Evolutionary conservation across 129 eudicot species (phyloP).

Genomic region (Lactuca sativa): DNA sequence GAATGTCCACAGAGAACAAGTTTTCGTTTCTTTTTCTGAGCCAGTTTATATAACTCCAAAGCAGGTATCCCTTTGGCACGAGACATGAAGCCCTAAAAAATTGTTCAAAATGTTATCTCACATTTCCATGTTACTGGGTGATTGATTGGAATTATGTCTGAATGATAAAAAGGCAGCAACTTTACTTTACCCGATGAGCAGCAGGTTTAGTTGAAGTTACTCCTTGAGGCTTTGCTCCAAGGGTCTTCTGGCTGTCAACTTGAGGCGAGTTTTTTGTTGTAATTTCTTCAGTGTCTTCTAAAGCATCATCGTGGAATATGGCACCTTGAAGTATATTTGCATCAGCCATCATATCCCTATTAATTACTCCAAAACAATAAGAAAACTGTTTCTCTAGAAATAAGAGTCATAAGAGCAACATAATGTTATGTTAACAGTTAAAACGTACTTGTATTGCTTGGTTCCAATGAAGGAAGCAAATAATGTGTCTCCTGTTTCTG

Average conservation of each 20-base stretch:
- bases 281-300: slow-evolving; percentile 44
- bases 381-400: background rate
- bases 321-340: slow-evolving; percentile 99
- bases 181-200: slow-evolving; percentile 81
- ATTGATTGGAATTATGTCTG: slow-evolving; percentile 12
- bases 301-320: slow-evolving; percentile 74
- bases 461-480: slow-evolving; percentile 98
- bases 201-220: slow-evolving; percentile 76
- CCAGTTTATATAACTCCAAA: slow-evolving; percentile 90
- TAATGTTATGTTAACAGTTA: background rate
- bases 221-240: slow-evolving; percentile 58
- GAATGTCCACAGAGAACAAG: slow-evolving; percentile 99
- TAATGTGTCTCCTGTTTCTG: slow-evolving; percentile 93
- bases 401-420: background rate
- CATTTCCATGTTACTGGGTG: background rate
- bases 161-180: background rate
- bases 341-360: slow-evolving; percentile 98
- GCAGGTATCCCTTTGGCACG: slow-evolving; percentile 99
- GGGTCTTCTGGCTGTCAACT: slow-evolving; percentile 35
- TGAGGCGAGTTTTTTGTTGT: slow-evolving; percentile 34
- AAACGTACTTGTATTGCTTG: slow-evolving; percentile 89
- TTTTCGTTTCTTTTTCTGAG: slow-evolving; percentile 90
- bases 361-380: slow-evolving; percentile 17
- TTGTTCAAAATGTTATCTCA: slow-evolving; percentile 18
- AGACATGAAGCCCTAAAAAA: slow-evolving; percentile 85